Percentiles rank a stretch among this genome's conserved stretches.
phyloP scores from a whole-genome alignment of 2,329 filamentous ascomycete genomes.

The Venturia effusa region DNA sequence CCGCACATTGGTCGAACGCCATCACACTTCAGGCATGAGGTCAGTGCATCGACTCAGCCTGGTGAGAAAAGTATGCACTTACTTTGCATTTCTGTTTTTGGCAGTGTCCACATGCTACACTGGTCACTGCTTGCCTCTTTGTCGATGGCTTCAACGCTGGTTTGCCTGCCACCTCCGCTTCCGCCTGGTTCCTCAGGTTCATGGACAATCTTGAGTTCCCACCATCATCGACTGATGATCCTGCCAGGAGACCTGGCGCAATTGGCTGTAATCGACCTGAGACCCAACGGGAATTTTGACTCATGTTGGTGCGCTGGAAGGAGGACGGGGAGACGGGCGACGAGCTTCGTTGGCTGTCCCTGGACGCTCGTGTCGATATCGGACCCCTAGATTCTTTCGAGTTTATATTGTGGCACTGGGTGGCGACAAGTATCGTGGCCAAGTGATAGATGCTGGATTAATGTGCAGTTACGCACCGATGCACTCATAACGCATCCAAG shows the following conservation, averaged over 20 bases:
- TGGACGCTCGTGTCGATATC: background rate
- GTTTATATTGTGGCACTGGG: background rate
- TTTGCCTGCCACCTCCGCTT: background rate
- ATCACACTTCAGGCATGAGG: slow-evolving; percentile 12
- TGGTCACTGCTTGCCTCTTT: background rate
- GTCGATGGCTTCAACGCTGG: background rate
- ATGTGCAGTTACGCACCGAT: background rate
- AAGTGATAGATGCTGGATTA: background rate
- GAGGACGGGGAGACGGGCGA: background rate
- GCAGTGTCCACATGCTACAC: slow-evolving; percentile 7
- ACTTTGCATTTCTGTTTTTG: slow-evolving; percentile 10
- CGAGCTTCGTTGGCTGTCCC: background rate
- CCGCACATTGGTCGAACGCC: slow-evolving; percentile 14
- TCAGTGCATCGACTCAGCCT: background rate
- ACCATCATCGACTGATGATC: background rate
- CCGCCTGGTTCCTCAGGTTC: background rate
- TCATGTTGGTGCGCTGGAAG: background rate
- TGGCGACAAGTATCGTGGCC: background rate
- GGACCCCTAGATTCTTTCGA: background rate
- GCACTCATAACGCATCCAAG: background rate
- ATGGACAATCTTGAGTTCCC: background rate
- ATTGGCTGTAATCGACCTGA: background rate
- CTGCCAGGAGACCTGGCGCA: background rate
- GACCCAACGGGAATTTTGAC: background rate
- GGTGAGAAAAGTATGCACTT: background rate